Base-by-base conservation (phyloP, 2,329 filamentous ascomycete species). In the Colletotrichum spinosum region DNA sequence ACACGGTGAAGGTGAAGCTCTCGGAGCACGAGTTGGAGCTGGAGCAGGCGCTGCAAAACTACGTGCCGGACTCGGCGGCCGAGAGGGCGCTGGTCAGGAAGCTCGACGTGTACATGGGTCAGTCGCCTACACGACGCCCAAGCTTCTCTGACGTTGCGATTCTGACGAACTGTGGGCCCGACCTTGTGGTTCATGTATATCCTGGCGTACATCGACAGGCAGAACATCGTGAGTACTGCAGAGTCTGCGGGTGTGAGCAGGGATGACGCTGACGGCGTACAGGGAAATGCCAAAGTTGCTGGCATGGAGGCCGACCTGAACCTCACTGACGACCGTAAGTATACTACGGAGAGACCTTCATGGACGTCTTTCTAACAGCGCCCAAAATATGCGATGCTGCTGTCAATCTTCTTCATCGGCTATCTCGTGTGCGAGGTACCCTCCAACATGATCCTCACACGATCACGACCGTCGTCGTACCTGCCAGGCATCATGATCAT, bases 391-490 rank as follows among this genome's bases (percentile, higher is more conserved):
- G 81, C 78, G 0, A 78, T 83, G 61, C 73, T 80, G 4, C 70
- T 87, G 12, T 79, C 85, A 2, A 81, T 87, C 5, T 87, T 86
- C 75, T 86, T 86, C 69, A 77, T 83, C 60, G 77, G 74, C 49
- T 85, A 87, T 69, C 79, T 88, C 38, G 68, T 83, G 7, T 85
- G 83, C 65, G 84, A 86, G 69, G 78, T 84, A 1, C 84, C 84
- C 0, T 83, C 80, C 53, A 87, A 86, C 72, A 80, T 86, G 70
- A 74, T 85, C 13, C 76, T 87, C 25, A 78, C 80, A 33, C 78
- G 78, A 44, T 79, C 80, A 9, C 77, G 78, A 46, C 84, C 84
- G 1, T 84, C 81, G 0, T 70, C 81, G 12, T 86, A 83, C 69
- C 73, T 84, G 3, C 79, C 83, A 0, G 69, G 71, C 9, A 82